A percentile compares a stretch with the other conserved stretches of the same genome.
phyloP scores from a whole-genome alignment of 2,329 filamentous ascomycete genomes.

The Fusarium irregulare region DNA sequence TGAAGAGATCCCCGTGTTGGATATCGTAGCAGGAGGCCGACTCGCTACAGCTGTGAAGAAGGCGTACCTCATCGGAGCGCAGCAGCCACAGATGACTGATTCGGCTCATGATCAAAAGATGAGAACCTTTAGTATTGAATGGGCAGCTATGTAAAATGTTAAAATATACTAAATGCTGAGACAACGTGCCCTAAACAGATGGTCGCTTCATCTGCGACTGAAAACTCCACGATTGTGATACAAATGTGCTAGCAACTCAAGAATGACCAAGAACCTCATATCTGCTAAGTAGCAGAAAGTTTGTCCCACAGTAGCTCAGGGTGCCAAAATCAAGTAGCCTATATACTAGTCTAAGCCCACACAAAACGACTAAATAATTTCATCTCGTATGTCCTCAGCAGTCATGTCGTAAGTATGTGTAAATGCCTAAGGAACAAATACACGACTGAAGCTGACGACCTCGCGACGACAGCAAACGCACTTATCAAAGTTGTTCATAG shows the following conservation, averaged over 20 bases:
- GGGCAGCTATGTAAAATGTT: slow-evolving; percentile 83
- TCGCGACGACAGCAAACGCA: slow-evolving; percentile 94
- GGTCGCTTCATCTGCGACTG: slow-evolving; percentile 8
- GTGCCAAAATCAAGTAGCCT: neutral
- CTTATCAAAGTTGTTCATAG: slow-evolving; percentile 96
- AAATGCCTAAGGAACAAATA: slow-evolving; percentile 77
- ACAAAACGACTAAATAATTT: neutral
- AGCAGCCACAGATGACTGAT: slow-evolving; percentile 54
- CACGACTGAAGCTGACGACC: slow-evolving; percentile 87
- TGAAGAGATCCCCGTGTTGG: slow-evolving; percentile 83
- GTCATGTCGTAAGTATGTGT: neutral
- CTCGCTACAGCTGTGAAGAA: slow-evolving; percentile 97
- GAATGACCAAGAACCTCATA: neutral
- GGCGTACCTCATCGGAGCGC: slow-evolving; percentile 86
- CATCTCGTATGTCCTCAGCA: neutral
- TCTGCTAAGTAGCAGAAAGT: slow-evolving; percentile 4
- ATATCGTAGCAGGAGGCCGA: slow-evolving; percentile 86
- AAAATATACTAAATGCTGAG: slow-evolving; percentile 27
- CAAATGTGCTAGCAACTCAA: slow-evolving; percentile 27
- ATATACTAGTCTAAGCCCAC: neutral
- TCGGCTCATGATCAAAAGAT: slow-evolving; percentile 57
- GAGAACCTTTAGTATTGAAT: slow-evolving; percentile 87
- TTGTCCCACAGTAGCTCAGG: neutral
- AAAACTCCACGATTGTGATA: neutral
- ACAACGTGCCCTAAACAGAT: slow-evolving; percentile 14